These are phyloP conservation scores for Brassica napus DNA, from an alignment of 345 rosid genomes.

Conservation along the genomic window Da-Ae NC_063443.1:1463001-1463500, in stretches of 20 bases:
- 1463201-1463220: neutral
- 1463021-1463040: neutral
- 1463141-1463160: neutral
- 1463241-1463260: neutral
- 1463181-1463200: neutral
- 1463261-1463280: neutral
- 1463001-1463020: too few relatives aligned
- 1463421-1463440: neutral
- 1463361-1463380: neutral
- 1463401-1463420: neutral
- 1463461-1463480: neutral
- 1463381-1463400: neutral
- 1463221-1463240: neutral
- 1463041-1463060: neutral
- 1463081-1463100: neutral
- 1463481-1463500: neutral
- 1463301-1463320: neutral
- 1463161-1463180: neutral
- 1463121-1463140: neutral
- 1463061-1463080: neutral
- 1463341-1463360: neutral
- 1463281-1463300: neutral
- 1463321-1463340: neutral
- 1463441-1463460: neutral
- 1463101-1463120: neutral